Percentiles rank a stretch among this genome's conserved stretches.
These are phyloP conservation scores for Phytophthora tubulina DNA, from an alignment of 352 stramenopile species.

Conservation along the genomic window DNA sequence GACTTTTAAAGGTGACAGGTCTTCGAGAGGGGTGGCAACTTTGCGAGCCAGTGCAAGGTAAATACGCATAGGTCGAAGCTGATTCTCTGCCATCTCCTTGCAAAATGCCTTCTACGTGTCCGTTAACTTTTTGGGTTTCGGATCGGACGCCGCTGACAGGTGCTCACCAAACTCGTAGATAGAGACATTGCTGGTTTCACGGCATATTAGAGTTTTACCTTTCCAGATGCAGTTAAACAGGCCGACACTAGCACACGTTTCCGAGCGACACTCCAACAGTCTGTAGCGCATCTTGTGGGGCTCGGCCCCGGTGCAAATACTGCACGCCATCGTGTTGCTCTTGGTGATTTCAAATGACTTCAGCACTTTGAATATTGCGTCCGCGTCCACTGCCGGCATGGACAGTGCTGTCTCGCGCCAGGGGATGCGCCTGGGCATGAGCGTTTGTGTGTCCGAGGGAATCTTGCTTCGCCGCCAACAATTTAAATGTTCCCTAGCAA, in stretches of 20 bases:
- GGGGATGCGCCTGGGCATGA: too few species aligned
- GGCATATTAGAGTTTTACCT: background rate
- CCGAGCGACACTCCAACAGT: background rate
- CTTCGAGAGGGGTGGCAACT: background rate
- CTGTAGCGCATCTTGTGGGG: background rate
- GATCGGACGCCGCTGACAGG: background rate
- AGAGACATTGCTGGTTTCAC: background rate
- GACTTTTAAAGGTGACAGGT: background rate
- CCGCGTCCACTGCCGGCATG: too few species aligned
- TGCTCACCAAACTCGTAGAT: background rate
- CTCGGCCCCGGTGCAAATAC: too few species aligned
- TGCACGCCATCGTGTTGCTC: too few species aligned
- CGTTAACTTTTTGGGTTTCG: background rate
- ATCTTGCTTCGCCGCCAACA: too few species aligned
- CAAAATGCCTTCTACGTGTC: slow-evolving; percentile 1
- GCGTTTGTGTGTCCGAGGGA: too few species aligned
- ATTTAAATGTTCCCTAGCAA: too few species aligned
- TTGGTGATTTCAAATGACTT: too few species aligned
- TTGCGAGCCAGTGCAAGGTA: background rate
- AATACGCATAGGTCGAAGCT: slow-evolving; percentile 3
- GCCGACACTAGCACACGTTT: background rate
- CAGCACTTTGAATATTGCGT: too few species aligned
- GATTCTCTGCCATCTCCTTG: background rate
- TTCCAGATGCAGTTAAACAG: background rate
- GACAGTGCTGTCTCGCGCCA: too few species aligned